A percentile compares a stretch with the other conserved stretches of the same genome.
Conservation (phyloP, 305 asterid species). For the Solanum hybrid region DNA sequence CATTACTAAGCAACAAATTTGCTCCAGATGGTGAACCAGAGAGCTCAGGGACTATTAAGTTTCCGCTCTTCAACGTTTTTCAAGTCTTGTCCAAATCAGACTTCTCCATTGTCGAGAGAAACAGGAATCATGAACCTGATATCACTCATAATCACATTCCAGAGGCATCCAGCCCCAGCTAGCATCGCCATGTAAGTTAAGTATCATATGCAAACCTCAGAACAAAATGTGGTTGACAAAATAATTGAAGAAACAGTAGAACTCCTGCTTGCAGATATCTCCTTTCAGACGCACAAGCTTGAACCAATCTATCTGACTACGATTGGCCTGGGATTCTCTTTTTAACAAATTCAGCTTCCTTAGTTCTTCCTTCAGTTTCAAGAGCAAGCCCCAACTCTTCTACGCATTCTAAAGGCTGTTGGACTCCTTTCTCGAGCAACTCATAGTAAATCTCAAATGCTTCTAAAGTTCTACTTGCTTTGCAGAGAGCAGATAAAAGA, state of each 20-base stretch:
- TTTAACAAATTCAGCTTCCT: slow-evolving; percentile 72
- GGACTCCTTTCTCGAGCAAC: slow-evolving; percentile 46
- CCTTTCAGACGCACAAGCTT: not conserved
- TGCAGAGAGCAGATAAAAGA: slow-evolving; percentile 44
- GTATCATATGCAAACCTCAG: not conserved
- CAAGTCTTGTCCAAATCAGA: not conserved
- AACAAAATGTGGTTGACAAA: not conserved
- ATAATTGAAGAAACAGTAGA: not conserved
- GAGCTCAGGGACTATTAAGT: not conserved
- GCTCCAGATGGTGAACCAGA: not conserved
- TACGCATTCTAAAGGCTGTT: slow-evolving; percentile 45
- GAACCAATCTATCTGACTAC: not conserved
- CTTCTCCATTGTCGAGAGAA: not conserved
- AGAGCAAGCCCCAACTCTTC: slow-evolving; percentile 43
- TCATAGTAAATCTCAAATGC: slow-evolving; percentile 68
- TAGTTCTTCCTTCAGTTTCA: slow-evolving; percentile 46
- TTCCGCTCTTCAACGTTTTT: not conserved
- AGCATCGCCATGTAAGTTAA: not conserved
- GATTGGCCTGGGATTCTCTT: slow-evolving; percentile 37
- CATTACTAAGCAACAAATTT: not conserved
- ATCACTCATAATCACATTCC: not conserved
- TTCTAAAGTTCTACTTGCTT: slow-evolving; percentile 28
- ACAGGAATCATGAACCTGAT: not conserved
- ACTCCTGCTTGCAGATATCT: not conserved
- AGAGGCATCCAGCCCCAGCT: not conserved